These are phyloP conservation scores for Nymphaea colorata DNA, from an alignment of 164 flowering plant species.

Conservation along the genomic window DNA sequence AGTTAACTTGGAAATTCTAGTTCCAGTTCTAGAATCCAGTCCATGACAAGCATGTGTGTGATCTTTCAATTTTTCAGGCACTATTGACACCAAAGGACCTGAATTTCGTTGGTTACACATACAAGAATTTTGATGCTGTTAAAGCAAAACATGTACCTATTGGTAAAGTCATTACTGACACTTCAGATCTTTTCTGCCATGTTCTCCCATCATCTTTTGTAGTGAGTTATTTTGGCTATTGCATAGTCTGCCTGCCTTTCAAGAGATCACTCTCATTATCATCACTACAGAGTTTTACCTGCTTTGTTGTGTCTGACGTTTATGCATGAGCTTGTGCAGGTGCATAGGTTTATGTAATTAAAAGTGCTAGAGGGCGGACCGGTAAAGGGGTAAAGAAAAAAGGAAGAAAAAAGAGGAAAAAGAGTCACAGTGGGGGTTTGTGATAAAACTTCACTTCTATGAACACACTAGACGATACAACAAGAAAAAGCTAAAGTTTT, in stretches of 20 bases:
- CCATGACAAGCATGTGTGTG: neutral
- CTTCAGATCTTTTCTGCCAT: neutral
- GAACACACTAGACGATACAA: too few species aligned
- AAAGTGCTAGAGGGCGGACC: too few species aligned
- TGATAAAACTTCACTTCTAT: too few species aligned
- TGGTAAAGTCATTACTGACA: constrained; percentile 21
- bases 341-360: too few species aligned
- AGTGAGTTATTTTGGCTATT: neutral
- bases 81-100: constrained; percentile 55
- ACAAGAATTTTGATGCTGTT: constrained; percentile 73
- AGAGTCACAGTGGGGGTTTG: too few species aligned
- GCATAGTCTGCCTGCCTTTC: neutral
- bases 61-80: constrained; percentile 22
- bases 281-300: neutral
- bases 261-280: neutral
- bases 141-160: constrained; percentile 33
- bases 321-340: too few species aligned
- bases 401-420: too few species aligned
- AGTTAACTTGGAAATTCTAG: neutral
- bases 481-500: too few species aligned
- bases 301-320: neutral
- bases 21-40: neutral
- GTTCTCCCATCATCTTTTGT: neutral
- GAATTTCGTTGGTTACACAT: constrained; percentile 85
- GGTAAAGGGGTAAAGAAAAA: too few species aligned